A percentile compares a stretch with the other conserved stretches of the same genome.
phyloP scores from a whole-genome alignment of 805 yeast species.

The Grigorovia jiainica region DNA sequence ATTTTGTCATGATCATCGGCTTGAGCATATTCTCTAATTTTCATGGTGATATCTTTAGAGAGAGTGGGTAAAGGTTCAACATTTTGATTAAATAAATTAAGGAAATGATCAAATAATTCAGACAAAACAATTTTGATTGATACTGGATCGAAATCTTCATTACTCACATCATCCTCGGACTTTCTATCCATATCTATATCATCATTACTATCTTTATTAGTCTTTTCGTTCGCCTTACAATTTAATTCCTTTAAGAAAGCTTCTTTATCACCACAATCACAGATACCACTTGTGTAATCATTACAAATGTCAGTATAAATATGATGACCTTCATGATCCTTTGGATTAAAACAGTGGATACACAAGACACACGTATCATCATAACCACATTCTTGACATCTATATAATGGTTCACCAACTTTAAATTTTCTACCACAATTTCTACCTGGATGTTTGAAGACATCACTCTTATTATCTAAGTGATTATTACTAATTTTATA shows the following conservation, averaged over 20 bases:
- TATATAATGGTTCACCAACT: constrained; percentile 55
- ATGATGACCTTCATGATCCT: constrained; percentile 59
- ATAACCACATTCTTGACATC: constrained; percentile 67
- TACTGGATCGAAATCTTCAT: constrained; percentile 5
- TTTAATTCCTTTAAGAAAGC: constrained; percentile 48
- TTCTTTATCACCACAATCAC: constrained; percentile 65
- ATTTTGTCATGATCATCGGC: constrained; percentile 13
- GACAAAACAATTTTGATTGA: constrained; percentile 23
- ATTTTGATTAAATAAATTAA: constrained; percentile 32
- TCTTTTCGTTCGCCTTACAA: constrained; percentile 34
- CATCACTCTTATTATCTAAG: constrained; percentile 8
- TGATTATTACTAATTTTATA: constrained; percentile 5
- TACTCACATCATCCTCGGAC: constrained; percentile 27
- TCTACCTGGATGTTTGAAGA: constrained; percentile 41
- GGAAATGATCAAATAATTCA: constrained; percentile 32
- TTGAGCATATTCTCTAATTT: constrained; percentile 23
- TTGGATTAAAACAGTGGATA: constrained; percentile 58
- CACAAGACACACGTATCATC: constrained; percentile 77
- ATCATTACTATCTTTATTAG: constrained; percentile 21
- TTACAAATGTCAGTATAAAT: constrained; percentile 43
- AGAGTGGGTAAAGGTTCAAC: constrained; percentile 26
- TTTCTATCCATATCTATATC: constrained; percentile 11
- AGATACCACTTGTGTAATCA: constrained; percentile 46
- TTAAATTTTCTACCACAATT: constrained; percentile 60
- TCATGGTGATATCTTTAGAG: constrained; percentile 22